phyloP scores from a whole-genome alignment of 345 rosid genomes.

The Boechera retrofracta region DNA sequence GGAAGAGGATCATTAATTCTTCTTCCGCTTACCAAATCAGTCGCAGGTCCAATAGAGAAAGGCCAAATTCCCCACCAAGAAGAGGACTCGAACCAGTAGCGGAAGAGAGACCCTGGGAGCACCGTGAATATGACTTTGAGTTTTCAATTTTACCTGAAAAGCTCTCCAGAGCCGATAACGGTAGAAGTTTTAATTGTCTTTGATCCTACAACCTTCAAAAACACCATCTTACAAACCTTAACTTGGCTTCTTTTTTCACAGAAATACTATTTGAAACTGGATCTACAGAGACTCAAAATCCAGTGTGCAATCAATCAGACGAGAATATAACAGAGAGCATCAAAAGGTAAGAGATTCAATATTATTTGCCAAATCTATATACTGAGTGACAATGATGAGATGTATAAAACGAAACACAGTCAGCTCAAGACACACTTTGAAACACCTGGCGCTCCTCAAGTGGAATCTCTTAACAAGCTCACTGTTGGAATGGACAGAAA shows the following conservation, averaged over 20 bases:
- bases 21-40: conserved; percentile 24
- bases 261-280: conserved; percentile 79
- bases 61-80: conserved; percentile 62
- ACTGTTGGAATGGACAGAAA: conserved; percentile 71
- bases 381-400: conserved; percentile 10
- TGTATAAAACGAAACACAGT: conserved; percentile 49
- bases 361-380: neutral
- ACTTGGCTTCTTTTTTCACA: conserved; percentile 39
- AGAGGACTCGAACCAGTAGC: conserved; percentile 77
- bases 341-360: conserved; percentile 53
- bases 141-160: conserved; percentile 58
- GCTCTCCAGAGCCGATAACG: conserved; percentile 58
- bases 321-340: conserved; percentile 75
- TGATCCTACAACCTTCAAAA: conserved; percentile 11
- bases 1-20: conserved; percentile 24
- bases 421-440: conserved; percentile 83
- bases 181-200: conserved; percentile 44
- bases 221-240: neutral
- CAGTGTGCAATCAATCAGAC: conserved; percentile 45
- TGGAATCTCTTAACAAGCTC: conserved; percentile 71
- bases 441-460: conserved; percentile 69
- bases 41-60: conserved; percentile 60
- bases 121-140: conserved; percentile 55
- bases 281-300: conserved; percentile 72
- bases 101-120: conserved; percentile 59